A percentile compares a stretch with the other conserved stretches of the same genome.
Conservation (phyloP, 768 basidiomycete species). For the Zangia roseola region DNA sequence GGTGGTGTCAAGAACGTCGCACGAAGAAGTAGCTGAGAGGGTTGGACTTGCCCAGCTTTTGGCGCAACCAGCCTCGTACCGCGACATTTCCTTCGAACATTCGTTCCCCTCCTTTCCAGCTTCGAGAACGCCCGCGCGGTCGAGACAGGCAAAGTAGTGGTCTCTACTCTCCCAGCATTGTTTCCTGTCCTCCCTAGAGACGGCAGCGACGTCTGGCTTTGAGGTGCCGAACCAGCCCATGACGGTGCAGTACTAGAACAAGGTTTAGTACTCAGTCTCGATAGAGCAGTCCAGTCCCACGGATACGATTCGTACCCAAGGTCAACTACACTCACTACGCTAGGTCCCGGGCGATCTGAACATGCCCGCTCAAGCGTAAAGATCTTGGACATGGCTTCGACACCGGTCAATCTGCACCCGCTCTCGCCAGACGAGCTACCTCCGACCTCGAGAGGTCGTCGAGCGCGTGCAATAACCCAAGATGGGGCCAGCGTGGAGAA, state of each 20-base stretch:
- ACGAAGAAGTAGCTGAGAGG: neutral
- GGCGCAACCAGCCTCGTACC: constrained; percentile 75
- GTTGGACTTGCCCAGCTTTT: constrained; percentile 78
- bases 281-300: constrained; percentile 16
- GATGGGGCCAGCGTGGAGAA: constrained; percentile 27
- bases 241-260: neutral
- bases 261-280: neutral
- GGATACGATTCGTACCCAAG: constrained; percentile 3
- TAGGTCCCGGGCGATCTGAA: neutral
- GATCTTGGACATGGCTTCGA: constrained; percentile 33
- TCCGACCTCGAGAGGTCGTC: constrained; percentile 41
- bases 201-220: constrained; percentile 38
- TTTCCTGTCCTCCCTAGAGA: constrained; percentile 64
- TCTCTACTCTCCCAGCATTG: constrained; percentile 88
- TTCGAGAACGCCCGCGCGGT: constrained; percentile 62
- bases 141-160: constrained; percentile 82
- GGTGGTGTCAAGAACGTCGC: neutral
- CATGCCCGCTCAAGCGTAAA: constrained; percentile 11
- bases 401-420: constrained; percentile 71
- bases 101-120: constrained; percentile 67
- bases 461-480: constrained; percentile 39
- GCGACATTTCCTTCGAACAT: constrained; percentile 55
- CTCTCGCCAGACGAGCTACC: constrained; percentile 57
- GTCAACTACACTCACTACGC: too few species aligned
- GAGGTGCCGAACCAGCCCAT: constrained; percentile 38